Conservation (phyloP, 1,284 basidiomycete species). For the Thecaphora frezii region DNA sequence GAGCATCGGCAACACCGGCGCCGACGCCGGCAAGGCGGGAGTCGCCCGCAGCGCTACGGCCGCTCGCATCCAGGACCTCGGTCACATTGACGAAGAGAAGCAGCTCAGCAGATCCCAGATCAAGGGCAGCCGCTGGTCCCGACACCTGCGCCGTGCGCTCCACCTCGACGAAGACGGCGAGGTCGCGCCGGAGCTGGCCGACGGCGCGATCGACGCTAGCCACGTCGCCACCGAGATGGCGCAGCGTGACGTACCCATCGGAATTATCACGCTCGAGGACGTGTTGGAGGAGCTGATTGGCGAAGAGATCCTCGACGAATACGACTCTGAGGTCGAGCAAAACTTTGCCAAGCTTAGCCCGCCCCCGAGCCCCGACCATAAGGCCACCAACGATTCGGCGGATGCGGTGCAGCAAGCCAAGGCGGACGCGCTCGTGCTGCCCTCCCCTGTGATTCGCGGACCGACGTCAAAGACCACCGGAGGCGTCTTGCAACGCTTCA, state of each 20-base stretch:
- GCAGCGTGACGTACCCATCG: slow-evolving; percentile 66
- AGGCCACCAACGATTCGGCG: neutral
- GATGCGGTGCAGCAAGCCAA: slow-evolving; percentile 23
- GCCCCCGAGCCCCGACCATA: slow-evolving; percentile 41
- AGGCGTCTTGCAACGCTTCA: slow-evolving; percentile 21
- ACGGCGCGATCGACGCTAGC: slow-evolving; percentile 63
- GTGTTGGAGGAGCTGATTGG: slow-evolving; percentile 71
- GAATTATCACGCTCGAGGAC: slow-evolving; percentile 90
- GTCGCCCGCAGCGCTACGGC: slow-evolving; percentile 20
- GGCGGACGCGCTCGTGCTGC: slow-evolving; percentile 22
- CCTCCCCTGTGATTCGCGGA: slow-evolving; percentile 4
- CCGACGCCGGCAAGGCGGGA: slow-evolving; percentile 20
- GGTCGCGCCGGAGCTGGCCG: slow-evolving; percentile 64
- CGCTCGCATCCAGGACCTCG: slow-evolving; percentile 28
- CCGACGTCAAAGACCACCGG: neutral
- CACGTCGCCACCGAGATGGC: slow-evolving; percentile 35
- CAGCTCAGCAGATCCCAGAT: slow-evolving; percentile 46
- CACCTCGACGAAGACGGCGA: slow-evolving; percentile 63
- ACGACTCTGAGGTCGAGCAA: slow-evolving; percentile 50
- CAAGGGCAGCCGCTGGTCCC: slow-evolving; percentile 61
- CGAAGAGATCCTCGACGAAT: slow-evolving; percentile 56
- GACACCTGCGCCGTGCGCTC: slow-evolving; percentile 71
- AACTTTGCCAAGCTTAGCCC: slow-evolving; percentile 46
- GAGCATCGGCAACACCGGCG: slow-evolving; percentile 33
- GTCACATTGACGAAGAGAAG: slow-evolving; percentile 50